Base-by-base conservation (phyloP, 2,329 filamentous ascomycete species). In the Penicillium janthinellum region DNA sequence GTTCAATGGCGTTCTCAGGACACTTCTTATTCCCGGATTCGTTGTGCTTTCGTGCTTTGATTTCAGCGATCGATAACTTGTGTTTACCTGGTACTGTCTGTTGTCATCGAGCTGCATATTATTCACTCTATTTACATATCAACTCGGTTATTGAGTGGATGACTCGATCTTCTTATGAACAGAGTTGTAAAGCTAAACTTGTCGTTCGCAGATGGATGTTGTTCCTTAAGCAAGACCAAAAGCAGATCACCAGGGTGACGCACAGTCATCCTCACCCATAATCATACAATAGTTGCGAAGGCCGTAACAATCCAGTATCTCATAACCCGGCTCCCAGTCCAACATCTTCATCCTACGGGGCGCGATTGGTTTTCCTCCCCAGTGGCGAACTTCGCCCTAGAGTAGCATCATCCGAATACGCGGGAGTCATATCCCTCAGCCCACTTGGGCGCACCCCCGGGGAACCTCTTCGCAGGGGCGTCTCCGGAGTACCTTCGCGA, bases 371-470 rank as follows among this genome's bases (percentile, higher is more conserved):
- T 49, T 73, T 70, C 44, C 59, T 70, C 14, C 77, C 69, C 20
- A 77, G 73, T 51, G 76, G 77, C 3, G 77, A 76, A 17, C 68
- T 68, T 38, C 68, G 71, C 15, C 63, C 58, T 17, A 54, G 57
- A 4, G 42, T 35, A 25, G 42, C 39, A 4, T 64, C 62, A 31
- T 70, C 62, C 1, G 58, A 50, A 58, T 68, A 67, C 10, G 60
- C 65, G 14, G 68, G 64, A 14, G 65, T 66, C 60, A 66, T 62
- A 31, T 64, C 66, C 34, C 69, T 67, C 48, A 69, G 35, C 22
- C 64, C 61, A 60, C 64, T 67, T 10, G 65, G 47, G 41, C 67
- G 59, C 6, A 66, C 47, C 12, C 67, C 68, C 1, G 69, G 64
- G 12, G 72, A 70, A 6, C 60, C 57, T 20, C 58, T 51, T 41